Conservation (phyloP, 2,329 filamentous ascomycete genomes). For the Paecilomyces niveus region DNA sequence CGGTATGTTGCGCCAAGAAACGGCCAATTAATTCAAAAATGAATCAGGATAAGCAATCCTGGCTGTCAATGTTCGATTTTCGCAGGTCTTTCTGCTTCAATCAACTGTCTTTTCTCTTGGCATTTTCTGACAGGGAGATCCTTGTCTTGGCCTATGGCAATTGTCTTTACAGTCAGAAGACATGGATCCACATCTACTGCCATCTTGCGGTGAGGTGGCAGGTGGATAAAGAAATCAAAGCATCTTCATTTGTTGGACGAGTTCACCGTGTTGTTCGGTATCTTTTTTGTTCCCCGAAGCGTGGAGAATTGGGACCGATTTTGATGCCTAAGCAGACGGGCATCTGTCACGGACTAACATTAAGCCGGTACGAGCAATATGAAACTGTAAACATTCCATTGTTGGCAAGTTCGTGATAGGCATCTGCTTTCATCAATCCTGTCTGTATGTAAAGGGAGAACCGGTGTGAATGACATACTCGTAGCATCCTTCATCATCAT, state of each 20-base stretch:
- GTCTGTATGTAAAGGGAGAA: too few relatives aligned
- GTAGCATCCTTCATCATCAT: too few relatives aligned
- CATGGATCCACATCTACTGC: neutral
- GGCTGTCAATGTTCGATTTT: too few relatives aligned
- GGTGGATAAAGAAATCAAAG: neutral
- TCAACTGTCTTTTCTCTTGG: neutral
- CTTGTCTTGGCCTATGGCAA: neutral
- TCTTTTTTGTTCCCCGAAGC: neutral
- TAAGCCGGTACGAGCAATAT: neutral
- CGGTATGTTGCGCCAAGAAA: neutral
- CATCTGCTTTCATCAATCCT: too few relatives aligned
- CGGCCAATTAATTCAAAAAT: neutral
- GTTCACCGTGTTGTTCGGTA: neutral
- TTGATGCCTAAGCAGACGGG: too few relatives aligned
- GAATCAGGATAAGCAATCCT: neutral
- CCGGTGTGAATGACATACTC: too few relatives aligned
- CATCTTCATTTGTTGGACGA: neutral
- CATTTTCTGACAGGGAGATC: neutral
- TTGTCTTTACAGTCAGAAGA: neutral
- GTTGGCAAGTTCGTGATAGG: too few relatives aligned
- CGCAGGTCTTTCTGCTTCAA: neutral
- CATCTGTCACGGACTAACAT: too few relatives aligned
- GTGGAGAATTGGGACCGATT: neutral
- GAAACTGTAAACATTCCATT: too few relatives aligned
- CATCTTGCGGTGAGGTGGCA: neutral